Base-by-base conservation (phyloP, 1,139 yeast species). In the Yamadazyma songkhlaensis region DNA sequence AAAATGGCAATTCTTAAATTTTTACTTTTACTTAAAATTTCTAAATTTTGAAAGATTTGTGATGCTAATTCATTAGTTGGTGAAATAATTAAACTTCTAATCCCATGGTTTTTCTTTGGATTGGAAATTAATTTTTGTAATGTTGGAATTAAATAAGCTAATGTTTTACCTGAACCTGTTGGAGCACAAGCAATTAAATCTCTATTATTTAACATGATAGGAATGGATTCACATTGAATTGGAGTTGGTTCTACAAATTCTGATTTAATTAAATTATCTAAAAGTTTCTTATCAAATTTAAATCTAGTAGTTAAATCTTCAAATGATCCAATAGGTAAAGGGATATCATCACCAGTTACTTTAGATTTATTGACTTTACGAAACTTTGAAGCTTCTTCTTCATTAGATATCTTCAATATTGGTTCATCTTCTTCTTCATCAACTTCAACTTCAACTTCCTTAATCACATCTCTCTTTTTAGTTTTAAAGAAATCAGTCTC, bases 151-250 rank as follows among this genome's bases (percentile, higher is more conserved):
- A 85, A 69, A 57, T 85, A 92, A 32, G 97, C 96, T 35, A 89
- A 67, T 0, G 96, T 87, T 58, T 88, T 88, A 65, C 96, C 96
- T 6, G 95, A 84, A 49, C 96, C 96, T 0, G 96, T 88, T 29
- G 96, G 96, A 0, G 96, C 96, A 68, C 95, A 85, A 1, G 94
- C 95, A 40, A 88, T 68, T 33, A 88, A 55, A 53, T 88, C 96
- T 43, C 92, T 74, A 20, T 68, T 71, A 35, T 74, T 67, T 35
- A 86, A 64, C 25, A 86, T 64, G 13, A 79, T 65, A 1, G 96
- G 96, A 27, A 89, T 81, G 2, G 87, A 76, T 57, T 88, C 96
- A 49, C 90, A 78, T 64, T 92, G 98, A 48, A 92, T 85, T 2
- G 97, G 81, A 0, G 98, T 92, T 6, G 98, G 98, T 45, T 80